A percentile compares a stretch with the other conserved stretches of the same genome.
Evolutionary conservation across 768 basidiomycete species (phyloP).

Genomic region (Suillus tomentosus): DNA sequence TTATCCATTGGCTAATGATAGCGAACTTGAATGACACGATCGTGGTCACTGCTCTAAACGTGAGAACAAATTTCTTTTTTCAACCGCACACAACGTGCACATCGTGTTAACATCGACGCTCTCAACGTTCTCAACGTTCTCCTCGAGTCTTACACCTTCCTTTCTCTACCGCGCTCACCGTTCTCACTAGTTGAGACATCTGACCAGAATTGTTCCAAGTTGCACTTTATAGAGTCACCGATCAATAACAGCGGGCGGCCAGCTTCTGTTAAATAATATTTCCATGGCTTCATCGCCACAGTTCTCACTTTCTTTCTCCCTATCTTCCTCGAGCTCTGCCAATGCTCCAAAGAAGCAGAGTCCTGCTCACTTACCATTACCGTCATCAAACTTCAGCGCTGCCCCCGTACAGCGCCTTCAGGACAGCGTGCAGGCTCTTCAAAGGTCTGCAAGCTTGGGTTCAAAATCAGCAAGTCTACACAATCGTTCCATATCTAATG

Average conservation of each 20-base stretch:
- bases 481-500: constrained; percentile 15
- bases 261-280: constrained; percentile 9
- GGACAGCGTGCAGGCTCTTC: constrained; percentile 8
- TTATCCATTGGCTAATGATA: neutral
- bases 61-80: neutral
- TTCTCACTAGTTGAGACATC: neutral
- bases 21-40: constrained; percentile 3
- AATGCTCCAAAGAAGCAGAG: constrained; percentile 11
- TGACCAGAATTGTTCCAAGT: neutral
- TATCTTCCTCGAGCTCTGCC: constrained; percentile 3
- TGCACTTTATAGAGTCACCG: neutral
- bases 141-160: neutral
- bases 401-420: constrained; percentile 19
- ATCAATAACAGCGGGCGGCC: neutral
- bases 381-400: constrained; percentile 20
- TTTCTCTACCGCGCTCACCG: neutral
- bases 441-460: constrained; percentile 17
- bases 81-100: neutral
- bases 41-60: neutral
- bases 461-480: constrained; percentile 11
- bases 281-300: constrained; percentile 16
- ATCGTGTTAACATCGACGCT: neutral
- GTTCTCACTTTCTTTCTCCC: constrained; percentile 18
- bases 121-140: neutral
- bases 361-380: constrained; percentile 19